Conservation (phyloP, 225 moss, liverwort and hornwort species). For the Bryum argenteum region DNA sequence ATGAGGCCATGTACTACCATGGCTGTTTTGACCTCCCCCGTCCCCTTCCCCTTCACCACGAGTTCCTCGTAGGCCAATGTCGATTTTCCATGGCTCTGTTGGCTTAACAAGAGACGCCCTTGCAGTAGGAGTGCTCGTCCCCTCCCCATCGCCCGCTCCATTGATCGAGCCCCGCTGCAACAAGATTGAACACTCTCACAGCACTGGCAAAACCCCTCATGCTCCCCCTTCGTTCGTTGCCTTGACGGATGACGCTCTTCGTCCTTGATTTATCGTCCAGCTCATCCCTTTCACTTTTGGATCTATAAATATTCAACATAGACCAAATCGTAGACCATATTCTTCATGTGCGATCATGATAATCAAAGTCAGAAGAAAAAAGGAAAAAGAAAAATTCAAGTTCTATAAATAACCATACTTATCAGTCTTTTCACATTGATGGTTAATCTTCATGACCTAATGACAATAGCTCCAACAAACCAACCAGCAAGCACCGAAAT, state of each 20-base stretch:
- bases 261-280: neutral
- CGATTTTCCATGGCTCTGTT: slow-evolving; percentile 38
- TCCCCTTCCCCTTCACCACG: slow-evolving; percentile 52
- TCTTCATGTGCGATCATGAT: too few relatives aligned
- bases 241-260: neutral
- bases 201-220: slow-evolving; percentile 19
- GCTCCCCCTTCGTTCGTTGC: neutral
- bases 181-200: neutral
- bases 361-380: too few relatives aligned
- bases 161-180: neutral
- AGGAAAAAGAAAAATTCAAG: too few relatives aligned
- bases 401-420: too few relatives aligned
- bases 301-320: too few relatives aligned
- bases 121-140: slow-evolving; percentile 22
- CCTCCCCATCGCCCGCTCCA: slow-evolving; percentile 42
- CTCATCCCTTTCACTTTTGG: neutral
- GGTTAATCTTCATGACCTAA: too few relatives aligned
- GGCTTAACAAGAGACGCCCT: slow-evolving; percentile 20
- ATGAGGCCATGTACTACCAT: slow-evolving; percentile 90
- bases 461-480: too few relatives aligned
- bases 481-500: too few relatives aligned
- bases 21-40: slow-evolving; percentile 62
- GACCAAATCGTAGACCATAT: too few relatives aligned
- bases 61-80: slow-evolving; percentile 81
- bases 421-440: too few relatives aligned